Base-by-base conservation (phyloP, 371 early-diverging fungal genomes). In the Haplosporangium sp. region DNA sequence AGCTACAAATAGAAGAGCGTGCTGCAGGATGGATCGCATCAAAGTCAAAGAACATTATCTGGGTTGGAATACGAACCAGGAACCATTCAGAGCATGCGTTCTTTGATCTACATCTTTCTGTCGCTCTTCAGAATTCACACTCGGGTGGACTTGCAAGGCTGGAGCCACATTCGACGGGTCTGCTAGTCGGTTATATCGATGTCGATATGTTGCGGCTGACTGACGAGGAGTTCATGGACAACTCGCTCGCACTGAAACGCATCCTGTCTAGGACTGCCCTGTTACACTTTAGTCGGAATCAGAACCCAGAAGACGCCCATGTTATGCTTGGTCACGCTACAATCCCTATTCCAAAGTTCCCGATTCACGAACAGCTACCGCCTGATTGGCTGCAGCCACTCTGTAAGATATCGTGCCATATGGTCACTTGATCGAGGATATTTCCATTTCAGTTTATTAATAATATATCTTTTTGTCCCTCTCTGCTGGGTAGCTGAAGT, bases 1-100 rank as follows among this genome's bases (percentile, higher is more conserved):
- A 38, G 13, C 13, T 71, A 21, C 57, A 57, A 0, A 38, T 54
- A 3, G 7, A 56, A 36, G 54, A 73, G 29, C 48, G 67, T 37
- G 29, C 20, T 42, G 29, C 73, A 53, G 73, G 73, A 21, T 62
- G 67, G 62, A 40, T 62, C n/a, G 3, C 40, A 13, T 43, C 60
- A 13, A 14, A 8, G 4, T 16, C 53, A n/a, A 50, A 52, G 14
- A 23, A 36, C 36, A 5, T 51, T 14, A 12, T 67, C 8, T 73
- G 73, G 73, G 8, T 66, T 1, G 54, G 67, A 0, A 46, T 46
- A 9, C 16, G 41, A 8, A 7, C 62, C 18, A 61, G 51, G 62
- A 73, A 67, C 43, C 50, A 20, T 7, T 67, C 62, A 6, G 51
- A 73, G 0, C 45, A 29, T 0, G 8, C 47, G 5, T n/a, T 73